Percentiles rank a stretch among this genome's conserved stretches.
These are phyloP conservation scores for Populus davidiana DNA, from an alignment of 345 rosid genomes.

Conservation along the genomic window DNA sequence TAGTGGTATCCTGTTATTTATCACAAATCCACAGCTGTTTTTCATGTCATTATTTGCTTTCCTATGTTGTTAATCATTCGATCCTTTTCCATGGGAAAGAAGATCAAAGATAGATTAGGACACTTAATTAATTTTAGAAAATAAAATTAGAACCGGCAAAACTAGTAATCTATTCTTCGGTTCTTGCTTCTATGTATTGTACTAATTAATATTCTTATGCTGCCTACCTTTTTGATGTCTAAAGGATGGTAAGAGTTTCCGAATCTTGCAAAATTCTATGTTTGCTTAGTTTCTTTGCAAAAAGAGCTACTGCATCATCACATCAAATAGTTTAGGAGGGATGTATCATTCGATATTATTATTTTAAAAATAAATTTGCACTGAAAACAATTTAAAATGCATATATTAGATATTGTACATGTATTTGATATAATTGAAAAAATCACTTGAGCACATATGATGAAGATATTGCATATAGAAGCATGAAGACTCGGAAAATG, in stretches of 20 bases:
- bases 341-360: too few relatives aligned
- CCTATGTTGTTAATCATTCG: slow-evolving; percentile 11
- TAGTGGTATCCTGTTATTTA: not conserved
- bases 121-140: not conserved
- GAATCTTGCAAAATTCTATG: not conserved
- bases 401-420: too few relatives aligned
- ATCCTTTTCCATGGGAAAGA: not conserved
- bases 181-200: not conserved
- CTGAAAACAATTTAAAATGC: too few relatives aligned
- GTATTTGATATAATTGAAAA: too few relatives aligned
- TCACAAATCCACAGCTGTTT: slow-evolving; percentile 8
- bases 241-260: too few relatives aligned
- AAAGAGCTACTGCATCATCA: not conserved
- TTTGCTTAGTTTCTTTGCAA: not conserved
- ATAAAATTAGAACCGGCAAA: not conserved
- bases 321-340: not conserved
- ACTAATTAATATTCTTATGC: not conserved
- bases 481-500: too few relatives aligned
- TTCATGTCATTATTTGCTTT: not conserved
- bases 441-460: too few relatives aligned
- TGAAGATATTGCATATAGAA: too few relatives aligned
- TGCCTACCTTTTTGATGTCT: not conserved
- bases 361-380: too few relatives aligned
- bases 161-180: not conserved
- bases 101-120: not conserved